A percentile compares a stretch with the other conserved stretches of the same genome.
These are phyloP conservation scores for Phaseolus coccineus DNA, from an alignment of 331 rosid genomes.

Conservation along the genomic window DNA sequence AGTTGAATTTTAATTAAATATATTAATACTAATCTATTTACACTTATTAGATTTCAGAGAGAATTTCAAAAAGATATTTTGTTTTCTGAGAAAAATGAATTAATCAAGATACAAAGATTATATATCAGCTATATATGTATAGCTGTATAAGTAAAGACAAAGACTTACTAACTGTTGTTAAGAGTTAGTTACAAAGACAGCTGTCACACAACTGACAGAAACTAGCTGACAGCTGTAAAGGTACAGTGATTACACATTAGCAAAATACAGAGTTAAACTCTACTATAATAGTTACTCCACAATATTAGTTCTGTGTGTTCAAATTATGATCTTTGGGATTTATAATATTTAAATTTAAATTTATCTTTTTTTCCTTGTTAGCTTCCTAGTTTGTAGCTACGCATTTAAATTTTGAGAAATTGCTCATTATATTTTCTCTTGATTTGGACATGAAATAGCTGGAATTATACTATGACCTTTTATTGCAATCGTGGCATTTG, in stretches of 20 bases:
- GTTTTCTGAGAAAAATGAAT: too few species aligned
- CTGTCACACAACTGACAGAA: too few species aligned
- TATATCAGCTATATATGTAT: too few species aligned
- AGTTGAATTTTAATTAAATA: slow-evolving; percentile 7
- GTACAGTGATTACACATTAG: too few species aligned
- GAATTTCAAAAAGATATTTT: background rate
- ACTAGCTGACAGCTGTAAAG: too few species aligned
- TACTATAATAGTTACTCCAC: background rate
- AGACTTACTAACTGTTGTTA: too few species aligned
- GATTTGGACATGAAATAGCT: slow-evolving; percentile 5
- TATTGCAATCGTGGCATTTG: background rate
- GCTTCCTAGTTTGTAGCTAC: background rate
- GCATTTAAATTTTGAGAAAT: background rate
- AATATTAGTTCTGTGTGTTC: background rate
- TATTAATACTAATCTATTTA: slow-evolving; percentile 9
- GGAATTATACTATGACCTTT: background rate
- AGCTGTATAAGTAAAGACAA: too few species aligned
- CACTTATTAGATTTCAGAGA: background rate
- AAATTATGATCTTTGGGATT: background rate
- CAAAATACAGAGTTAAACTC: too few species aligned
- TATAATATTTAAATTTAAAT: background rate
- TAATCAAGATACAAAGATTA: too few species aligned
- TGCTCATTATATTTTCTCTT: slow-evolving; percentile 16
- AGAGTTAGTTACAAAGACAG: too few species aligned
- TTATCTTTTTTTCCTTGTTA: background rate